A percentile compares a stretch with the other conserved stretches of the same genome.
phyloP scores from a whole-genome alignment of 2,329 filamentous ascomycete species.

The Tricladium varicosporioides region DNA sequence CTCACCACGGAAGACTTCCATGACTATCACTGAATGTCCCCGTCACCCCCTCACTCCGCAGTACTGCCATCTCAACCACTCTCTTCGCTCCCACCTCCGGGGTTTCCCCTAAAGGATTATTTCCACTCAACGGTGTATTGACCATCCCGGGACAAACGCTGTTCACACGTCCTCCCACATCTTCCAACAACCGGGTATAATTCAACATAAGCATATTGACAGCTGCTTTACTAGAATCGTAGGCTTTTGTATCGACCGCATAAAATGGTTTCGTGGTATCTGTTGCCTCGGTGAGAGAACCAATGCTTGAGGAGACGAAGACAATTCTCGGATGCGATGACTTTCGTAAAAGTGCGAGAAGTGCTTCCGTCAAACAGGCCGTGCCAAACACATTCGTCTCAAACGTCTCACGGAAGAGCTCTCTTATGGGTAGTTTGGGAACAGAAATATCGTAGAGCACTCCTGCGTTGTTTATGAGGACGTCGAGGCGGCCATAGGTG shows the following conservation, averaged over 20 bases:
- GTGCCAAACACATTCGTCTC: constrained; percentile 33
- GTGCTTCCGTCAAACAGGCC: constrained; percentile 32
- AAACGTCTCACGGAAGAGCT: constrained; percentile 24
- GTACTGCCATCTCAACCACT: constrained; percentile 27
- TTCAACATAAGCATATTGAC: constrained; percentile 32
- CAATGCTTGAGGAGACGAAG: constrained; percentile 27
- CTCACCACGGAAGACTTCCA: constrained; percentile 14
- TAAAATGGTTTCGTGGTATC: constrained; percentile 16
- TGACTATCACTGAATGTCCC: constrained; percentile 21
- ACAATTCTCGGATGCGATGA: constrained; percentile 28
- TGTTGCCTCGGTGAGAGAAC: constrained; percentile 15
- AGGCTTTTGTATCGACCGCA: constrained; percentile 15
- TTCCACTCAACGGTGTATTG: constrained; percentile 28
- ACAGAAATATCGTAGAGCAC: constrained; percentile 7
- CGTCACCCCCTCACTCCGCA: constrained; percentile 25
- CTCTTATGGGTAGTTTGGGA: constrained; percentile 4
- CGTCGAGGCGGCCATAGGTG: constrained; percentile 15
- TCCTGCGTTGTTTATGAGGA: constrained; percentile 24
- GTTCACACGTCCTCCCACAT: constrained; percentile 25
- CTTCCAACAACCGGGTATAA: constrained; percentile 26
- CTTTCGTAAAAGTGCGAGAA: constrained; percentile 35
- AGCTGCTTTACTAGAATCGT: constrained; percentile 31
- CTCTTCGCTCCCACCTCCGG: constrained; percentile 25
- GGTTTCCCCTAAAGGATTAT: constrained; percentile 3
- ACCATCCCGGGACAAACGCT: constrained; percentile 27